Conservation (phyloP, 2,329 filamentous ascomycete species). For the Fusarium sp. region DNA sequence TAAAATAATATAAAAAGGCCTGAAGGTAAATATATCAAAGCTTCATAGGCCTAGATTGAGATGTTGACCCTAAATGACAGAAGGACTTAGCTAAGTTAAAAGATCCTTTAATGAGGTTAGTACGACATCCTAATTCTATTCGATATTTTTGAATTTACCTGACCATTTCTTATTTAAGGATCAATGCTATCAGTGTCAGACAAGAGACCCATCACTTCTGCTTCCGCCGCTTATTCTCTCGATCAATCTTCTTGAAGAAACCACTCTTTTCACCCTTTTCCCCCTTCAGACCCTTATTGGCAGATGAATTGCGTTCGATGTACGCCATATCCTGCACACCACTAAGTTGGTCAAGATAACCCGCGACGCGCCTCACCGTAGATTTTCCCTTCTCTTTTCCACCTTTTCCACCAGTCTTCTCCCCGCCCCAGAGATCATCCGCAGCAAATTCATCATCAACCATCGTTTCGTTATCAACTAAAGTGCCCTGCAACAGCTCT, state of each 20-base stretch:
- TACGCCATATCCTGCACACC: constrained; percentile 98
- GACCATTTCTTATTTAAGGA: accelerated
- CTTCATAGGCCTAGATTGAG: too few species aligned
- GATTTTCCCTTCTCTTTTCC: constrained; percentile 54
- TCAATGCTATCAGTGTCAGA: too few species aligned
- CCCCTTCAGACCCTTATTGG: constrained; percentile 35
- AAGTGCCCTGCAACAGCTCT: constrained; percentile 85
- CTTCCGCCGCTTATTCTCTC: constrained; percentile 45
- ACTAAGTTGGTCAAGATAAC: constrained; percentile 84
- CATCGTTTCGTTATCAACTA: constrained; percentile 80
- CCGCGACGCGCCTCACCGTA: constrained; percentile 76
- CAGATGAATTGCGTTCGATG: constrained; percentile 74
- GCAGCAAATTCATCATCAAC: background rate
- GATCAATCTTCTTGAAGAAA: constrained; percentile 53
- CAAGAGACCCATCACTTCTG: background rate
- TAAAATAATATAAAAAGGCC: accelerated
- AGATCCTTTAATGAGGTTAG: too few species aligned
- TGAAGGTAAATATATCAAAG: too few species aligned
- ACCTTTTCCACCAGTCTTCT: constrained; percentile 62
- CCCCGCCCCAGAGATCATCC: background rate
- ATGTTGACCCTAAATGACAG: accelerated
- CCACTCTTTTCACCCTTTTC: constrained; percentile 5
- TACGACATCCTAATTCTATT: too few species aligned
- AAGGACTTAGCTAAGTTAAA: accelerated
- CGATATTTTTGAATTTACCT: too few species aligned